Conservation (phyloP, 2,329 filamentous ascomycete species). For the Cladosporium austrohemisphaericum region DNA sequence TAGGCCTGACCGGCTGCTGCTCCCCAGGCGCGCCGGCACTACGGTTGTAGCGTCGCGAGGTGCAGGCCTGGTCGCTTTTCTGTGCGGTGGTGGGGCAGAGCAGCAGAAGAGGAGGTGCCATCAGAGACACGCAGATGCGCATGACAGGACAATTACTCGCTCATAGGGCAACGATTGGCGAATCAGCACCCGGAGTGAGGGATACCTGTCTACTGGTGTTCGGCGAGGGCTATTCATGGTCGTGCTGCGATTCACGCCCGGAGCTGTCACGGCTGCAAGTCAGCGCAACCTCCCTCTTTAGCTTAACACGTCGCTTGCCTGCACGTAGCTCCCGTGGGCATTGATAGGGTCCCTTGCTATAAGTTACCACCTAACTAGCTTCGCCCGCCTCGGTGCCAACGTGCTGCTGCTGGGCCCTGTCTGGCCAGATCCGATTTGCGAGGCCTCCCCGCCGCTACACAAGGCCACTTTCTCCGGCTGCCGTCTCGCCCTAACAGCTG, state of each 20-base stretch:
- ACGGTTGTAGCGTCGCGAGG: neutral
- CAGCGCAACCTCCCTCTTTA: too few relatives aligned
- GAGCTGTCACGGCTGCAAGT: too few relatives aligned
- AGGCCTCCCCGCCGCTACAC: neutral
- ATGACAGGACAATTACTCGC: conserved; percentile 3
- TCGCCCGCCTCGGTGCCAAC: conserved; percentile 3
- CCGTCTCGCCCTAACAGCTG: too few relatives aligned
- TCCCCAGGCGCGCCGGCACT: conserved; percentile 14
- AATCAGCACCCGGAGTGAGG: neutral
- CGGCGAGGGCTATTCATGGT: too few relatives aligned
- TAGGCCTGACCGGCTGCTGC: conserved; percentile 3
- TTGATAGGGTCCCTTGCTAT: conserved; percentile 3
- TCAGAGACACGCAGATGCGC: too few relatives aligned
- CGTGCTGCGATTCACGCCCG: too few relatives aligned
- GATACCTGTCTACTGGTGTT: neutral
- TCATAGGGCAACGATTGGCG: neutral
- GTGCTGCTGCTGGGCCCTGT: neutral
- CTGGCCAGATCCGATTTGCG: too few relatives aligned
- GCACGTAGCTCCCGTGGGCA: neutral
- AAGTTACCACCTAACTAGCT: conserved; percentile 3
- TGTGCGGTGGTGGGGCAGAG: too few relatives aligned
- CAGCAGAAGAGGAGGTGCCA: too few relatives aligned
- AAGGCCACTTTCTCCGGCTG: too few relatives aligned
- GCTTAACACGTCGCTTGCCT: conserved; percentile 2
- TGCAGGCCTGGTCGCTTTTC: too few relatives aligned